Conservation (phyloP, 768 basidiomycete species). For the Austroboletus festivus region DNA sequence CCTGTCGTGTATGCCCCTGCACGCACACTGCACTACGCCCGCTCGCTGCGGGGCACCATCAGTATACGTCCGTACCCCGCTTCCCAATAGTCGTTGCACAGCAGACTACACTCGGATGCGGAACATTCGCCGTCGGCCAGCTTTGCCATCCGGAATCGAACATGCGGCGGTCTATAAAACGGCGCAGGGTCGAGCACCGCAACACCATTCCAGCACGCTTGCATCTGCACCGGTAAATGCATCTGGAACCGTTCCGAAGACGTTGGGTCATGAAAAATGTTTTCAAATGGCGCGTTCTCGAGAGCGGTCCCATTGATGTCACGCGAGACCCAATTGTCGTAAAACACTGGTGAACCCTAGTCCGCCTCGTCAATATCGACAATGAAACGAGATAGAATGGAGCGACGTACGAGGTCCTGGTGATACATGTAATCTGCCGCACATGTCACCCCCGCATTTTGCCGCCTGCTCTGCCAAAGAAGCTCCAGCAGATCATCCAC, state of each 20-base stretch:
- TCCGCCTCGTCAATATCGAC: no score
- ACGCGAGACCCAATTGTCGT: constrained; percentile 97
- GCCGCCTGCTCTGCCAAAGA: constrained; percentile 88
- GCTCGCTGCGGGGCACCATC: constrained; percentile 96
- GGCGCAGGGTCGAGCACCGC: constrained; percentile 94
- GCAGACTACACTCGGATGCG: constrained; percentile 91
- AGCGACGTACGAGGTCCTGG: constrained; percentile 71
- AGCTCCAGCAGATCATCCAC: constrained; percentile 97
- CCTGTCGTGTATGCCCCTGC: no score
- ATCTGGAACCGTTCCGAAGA: constrained; percentile 81
- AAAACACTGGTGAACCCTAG: constrained; percentile 88
- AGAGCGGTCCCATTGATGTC: constrained; percentile 98
- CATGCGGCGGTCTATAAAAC: constrained; percentile 87
- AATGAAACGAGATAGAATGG: not conserved
- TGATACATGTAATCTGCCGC: constrained; percentile 99
- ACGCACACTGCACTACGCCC: constrained; percentile 87
- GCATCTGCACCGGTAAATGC: constrained; percentile 93
- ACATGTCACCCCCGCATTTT: constrained; percentile 98
- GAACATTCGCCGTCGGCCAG: constrained; percentile 89
- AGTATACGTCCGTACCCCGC: constrained; percentile 94
- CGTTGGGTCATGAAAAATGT: constrained; percentile 81
- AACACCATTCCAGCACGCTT: constrained; percentile 98
- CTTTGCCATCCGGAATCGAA: constrained; percentile 93
- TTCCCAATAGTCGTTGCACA: constrained; percentile 98
- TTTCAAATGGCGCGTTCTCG: constrained; percentile 96